Evolutionary conservation across 768 basidiomycete genomes (phyloP).

Genomic region (Tulasnella sp.): DNA sequence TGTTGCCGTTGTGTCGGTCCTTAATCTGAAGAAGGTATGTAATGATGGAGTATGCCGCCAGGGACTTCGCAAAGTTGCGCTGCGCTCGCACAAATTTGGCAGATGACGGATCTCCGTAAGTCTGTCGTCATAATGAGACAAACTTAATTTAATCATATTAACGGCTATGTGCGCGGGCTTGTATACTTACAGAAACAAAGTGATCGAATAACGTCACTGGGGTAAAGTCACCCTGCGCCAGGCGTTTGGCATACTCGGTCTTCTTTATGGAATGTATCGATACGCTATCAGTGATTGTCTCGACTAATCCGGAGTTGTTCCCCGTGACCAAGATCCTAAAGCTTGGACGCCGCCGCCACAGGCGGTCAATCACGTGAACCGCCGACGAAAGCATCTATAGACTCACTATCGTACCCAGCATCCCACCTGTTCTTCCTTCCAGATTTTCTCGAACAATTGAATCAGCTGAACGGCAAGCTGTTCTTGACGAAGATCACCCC

Average conservation of each 20-base stretch:
- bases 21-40: constrained; percentile 97
- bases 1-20: constrained; percentile 97
- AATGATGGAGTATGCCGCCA: constrained; percentile 86
- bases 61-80: constrained; percentile 83
- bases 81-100: constrained; percentile 84
- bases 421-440: constrained; percentile 83
- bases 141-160: too few relatives aligned
- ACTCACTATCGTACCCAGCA: constrained; percentile 3
- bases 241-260: constrained; percentile 83
- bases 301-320: constrained; percentile 82
- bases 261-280: constrained; percentile 99
- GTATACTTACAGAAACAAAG: constrained; percentile 58
- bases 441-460: constrained; percentile 82
- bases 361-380: background rate
- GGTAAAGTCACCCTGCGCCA: constrained; percentile 66
- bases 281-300: constrained; percentile 96
- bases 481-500: constrained; percentile 91
- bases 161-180: background rate
- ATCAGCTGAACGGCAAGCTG: constrained; percentile 95
- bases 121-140: constrained; percentile 32
- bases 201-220: constrained; percentile 88
- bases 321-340: constrained; percentile 95
- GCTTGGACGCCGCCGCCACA: constrained; percentile 33
- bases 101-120: constrained; percentile 58
- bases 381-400: background rate